Evolutionary conservation across 257 asterid species (phyloP), one percentile per base, ranked within the genome.

Genomic region (Jacaranda copaia): DNA sequence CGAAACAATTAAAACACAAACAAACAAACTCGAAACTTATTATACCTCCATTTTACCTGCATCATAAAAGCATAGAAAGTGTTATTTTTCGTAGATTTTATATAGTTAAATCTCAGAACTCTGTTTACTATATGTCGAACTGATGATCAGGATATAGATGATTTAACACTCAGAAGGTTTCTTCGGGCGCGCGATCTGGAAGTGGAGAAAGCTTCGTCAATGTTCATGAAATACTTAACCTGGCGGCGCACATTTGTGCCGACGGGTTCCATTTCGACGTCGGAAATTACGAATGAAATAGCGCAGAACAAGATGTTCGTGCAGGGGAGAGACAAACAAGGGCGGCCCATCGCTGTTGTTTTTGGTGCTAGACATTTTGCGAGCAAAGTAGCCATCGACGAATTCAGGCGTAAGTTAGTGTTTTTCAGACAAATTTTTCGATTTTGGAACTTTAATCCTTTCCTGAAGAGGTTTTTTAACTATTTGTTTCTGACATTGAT

Each of bases 171-270:
- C 39, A 68, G 91, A 86, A 86, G 99, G 65, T 95, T 95, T 80
- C 98, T 95, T 19, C 88, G 91, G 0, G 98, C 99, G 0, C 91
- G 98, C 0, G 87, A 87, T 73, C 83, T 74, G 5, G 88, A 89
- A 68, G 63, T 82, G 51, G 90, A 88, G 80, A 91, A 88, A 87
- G 91, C 92, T 58, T 85, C 85, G 0, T 5, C 51, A 2, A 91
- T 95, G 98, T 71, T 89, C n/a, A 5, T 77, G 73, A 88, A 84
- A n/a, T 86, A 81, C 77, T 67, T 83, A 1, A 77, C 60, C 81
- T 95, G 99, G 99, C 91, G 91, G 65, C 77, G 80, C 62, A 63
- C 59, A 0, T 92, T 91, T 57, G 88, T 85, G 35, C 97, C 96
- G 6, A 85, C 84, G 51, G 96, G 96, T 6, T 83, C 46, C 14